Base-by-base conservation (phyloP, 441 rosid species). In the Gossypium laxum region DNA sequence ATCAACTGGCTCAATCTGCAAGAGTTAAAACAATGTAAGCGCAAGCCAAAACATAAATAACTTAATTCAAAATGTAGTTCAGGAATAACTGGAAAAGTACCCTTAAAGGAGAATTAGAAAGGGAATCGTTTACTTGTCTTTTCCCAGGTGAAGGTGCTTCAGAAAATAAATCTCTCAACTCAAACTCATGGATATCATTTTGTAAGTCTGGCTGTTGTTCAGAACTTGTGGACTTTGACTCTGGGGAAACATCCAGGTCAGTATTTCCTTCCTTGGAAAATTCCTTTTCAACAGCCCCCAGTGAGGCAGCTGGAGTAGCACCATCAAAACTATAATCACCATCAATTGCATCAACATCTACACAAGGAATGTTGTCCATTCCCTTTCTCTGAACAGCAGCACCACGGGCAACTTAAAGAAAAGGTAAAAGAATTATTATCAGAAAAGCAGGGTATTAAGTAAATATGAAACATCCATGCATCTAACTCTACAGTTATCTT, bases 1-100 rank as follows among this genome's bases (percentile, higher is more conserved):
- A 79, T 82, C 87, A 72, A 57, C 86, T 62, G 78, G 76, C 69
- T 78, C 85, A 69, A 77, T 72, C 93, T 94, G 85, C 80, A 85
- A 77, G 24, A 48, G 70, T 58, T 28, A 26, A 65, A 71, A 57
- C 30, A 38, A 54, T 38, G 18, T 71, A 70, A 76, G 72, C 4
- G 64, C 55, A 67, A 73, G 58, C 64, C 65, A 56, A 52, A 61
- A 51, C 14, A 10, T 32, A 61, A 24, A 30, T 28, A 48, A 72
- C 43, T 55, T 2, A 38, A 66, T 57, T 45, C 48, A 75, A 61
- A 72, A 50, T 28, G 45, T 19, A 79, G 24, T 43, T 57, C 43
- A 69, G 54, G 15, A 65, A 73, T 62, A 72, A 70, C 12, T 62
- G 32, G 66, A 56, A 74, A 17, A 26, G 75, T 89, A 93, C 97